Conservation (phyloP, 805 yeast genomes). For the Candida mattraensis region DNA sequence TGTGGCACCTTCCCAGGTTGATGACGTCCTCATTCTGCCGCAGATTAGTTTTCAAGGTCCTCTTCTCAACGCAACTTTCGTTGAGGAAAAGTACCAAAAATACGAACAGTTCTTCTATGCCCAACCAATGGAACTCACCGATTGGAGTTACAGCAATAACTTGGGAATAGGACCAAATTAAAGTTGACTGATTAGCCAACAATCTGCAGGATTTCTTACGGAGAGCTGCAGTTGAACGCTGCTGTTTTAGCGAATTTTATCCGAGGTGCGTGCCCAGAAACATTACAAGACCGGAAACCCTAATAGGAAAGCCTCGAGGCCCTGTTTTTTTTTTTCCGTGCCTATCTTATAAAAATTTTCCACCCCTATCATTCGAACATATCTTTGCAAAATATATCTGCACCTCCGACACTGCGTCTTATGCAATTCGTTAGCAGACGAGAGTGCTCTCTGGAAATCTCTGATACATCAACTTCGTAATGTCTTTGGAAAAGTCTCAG, state of each 20-base stretch:
- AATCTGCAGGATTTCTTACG: too few relatives aligned
- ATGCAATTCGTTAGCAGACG: constrained; percentile 48
- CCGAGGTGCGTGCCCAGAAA: too few relatives aligned
- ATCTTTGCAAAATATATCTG: constrained; percentile 43
- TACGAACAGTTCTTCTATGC: constrained; percentile 22
- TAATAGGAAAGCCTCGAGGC: too few relatives aligned
- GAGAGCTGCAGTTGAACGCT: too few relatives aligned
- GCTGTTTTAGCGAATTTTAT: too few relatives aligned
- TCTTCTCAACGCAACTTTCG: constrained; percentile 3
- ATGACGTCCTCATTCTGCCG: constrained; percentile 22
- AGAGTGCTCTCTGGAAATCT: constrained; percentile 51
- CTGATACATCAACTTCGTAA: constrained; percentile 45
- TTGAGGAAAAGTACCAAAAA: constrained; percentile 7
- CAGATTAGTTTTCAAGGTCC: constrained; percentile 21
- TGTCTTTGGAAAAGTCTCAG: constrained; percentile 38
- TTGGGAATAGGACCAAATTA: constrained; percentile 6
- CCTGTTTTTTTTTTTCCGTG: not conserved
- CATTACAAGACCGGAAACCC: too few relatives aligned
- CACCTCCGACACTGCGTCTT: constrained; percentile 50
- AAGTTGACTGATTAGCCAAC: too few relatives aligned
- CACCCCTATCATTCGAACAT: constrained; percentile 43
- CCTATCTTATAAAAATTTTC: too few relatives aligned
- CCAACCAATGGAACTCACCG: constrained; percentile 23
- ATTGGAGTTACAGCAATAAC: constrained; percentile 17
- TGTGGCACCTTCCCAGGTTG: constrained; percentile 23